These are phyloP conservation scores for Vitis hybrid DNA, from an alignment of 177 flowering plant species.

Conservation along the genomic window DNA sequence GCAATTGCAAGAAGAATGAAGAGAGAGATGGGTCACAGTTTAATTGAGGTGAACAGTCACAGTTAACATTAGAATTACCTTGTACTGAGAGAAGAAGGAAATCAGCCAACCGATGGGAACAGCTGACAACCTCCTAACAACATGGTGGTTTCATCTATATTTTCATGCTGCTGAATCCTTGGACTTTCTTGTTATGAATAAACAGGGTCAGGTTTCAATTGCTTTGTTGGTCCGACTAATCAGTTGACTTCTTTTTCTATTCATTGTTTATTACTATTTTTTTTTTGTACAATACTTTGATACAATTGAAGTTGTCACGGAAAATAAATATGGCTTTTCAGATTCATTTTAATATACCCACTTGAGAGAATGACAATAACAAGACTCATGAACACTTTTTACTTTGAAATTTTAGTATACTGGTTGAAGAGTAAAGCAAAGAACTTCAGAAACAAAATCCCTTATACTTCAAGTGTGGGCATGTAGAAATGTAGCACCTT, in stretches of 20 bases:
- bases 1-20: conserved; percentile 35
- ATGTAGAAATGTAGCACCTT: conserved; percentile 49
- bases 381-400: conserved; percentile 17
- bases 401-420: conserved; percentile 19
- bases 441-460: conserved; percentile 30
- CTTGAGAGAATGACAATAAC: background rate
- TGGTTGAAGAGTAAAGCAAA: conserved; percentile 83
- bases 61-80: background rate
- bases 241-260: conserved; percentile 2
- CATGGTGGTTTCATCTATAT: background rate
- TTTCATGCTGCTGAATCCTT: background rate
- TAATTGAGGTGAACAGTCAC: conserved; percentile 22
- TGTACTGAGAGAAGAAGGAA: background rate
- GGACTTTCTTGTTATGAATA: conserved; percentile 8
- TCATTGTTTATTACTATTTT: background rate
- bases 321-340: background rate
- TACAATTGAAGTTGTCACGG: background rate
- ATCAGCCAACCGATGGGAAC: background rate
- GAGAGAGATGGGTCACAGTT: conserved; percentile 57
- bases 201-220: background rate
- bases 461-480: conserved; percentile 86
- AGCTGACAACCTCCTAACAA: background rate
- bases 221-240: conserved; percentile 12
- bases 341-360: background rate
- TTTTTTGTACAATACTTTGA: background rate